Base-by-base conservation (phyloP, 148 eudicot species). In the Camellia granthamiana region DNA sequence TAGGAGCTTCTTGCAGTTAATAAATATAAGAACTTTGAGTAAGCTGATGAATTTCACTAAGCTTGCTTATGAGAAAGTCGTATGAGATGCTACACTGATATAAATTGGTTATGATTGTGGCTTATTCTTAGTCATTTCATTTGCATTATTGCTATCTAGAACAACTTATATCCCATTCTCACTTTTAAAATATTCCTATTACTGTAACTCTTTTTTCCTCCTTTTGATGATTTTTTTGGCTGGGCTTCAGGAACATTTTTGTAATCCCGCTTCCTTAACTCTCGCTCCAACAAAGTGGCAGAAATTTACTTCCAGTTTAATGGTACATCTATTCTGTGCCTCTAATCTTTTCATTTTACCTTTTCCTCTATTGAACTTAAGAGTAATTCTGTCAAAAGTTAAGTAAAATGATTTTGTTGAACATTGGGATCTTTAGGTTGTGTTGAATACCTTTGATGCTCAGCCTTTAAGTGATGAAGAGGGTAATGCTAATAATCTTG, bases 381-480 rank as follows among this genome's bases (percentile, higher is more conserved):
- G 14, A 49, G 19, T 54, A n/a, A 42, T 61, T 71, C 63, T 18
- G 21, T 69, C 21, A n/a, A 18, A 74, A 70, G 51, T 59, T 46
- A 10, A 7, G 7, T 16, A 56, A 51, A 47, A 41, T 56, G 75
- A 15, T 74, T 46, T 75, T 75, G 7, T 72, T 71, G 76, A 46
- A 74, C 62, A 43, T 23, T 63, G 83, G 54, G 51, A 75, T 78
- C 43, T 77, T 56, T 82, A 96, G 99, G 90, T 92, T 80, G 99
- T 93, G 55, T 79, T 96, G 72, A 90, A 89, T 84, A 94, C 95
- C 7, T 96, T 96, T 82, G 99, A 96, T 83, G 97, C 99, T 81
- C 99, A 96, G 81, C 99, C 99, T 64, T 87, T 96, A 84, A 94
- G 93, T 84, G 99, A 96, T 83, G 99, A 96, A 83, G 99, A 91